Percentiles rank a stretch among this genome's conserved stretches.
Conservation (phyloP, 2,329 filamentous ascomycete species). For the Macroventuria anomochaeta region DNA sequence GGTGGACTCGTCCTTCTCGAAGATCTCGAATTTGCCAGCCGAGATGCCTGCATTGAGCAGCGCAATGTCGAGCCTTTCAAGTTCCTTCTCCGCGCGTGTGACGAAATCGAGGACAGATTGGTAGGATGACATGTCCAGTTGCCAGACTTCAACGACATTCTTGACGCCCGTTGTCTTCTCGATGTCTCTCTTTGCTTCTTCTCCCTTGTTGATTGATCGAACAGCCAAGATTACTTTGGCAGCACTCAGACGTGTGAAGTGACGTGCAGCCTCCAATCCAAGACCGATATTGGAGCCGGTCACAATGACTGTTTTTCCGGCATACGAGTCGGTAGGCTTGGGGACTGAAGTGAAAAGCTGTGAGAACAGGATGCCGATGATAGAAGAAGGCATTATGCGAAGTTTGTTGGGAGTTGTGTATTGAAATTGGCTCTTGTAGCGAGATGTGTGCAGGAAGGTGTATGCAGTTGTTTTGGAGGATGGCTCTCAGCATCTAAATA, state of each 20-base stretch:
- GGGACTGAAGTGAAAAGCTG: constrained; percentile 19
- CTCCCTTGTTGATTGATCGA: constrained; percentile 53
- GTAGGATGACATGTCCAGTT: constrained; percentile 53
- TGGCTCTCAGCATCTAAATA: neutral
- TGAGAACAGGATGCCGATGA: neutral
- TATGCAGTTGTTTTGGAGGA: too few species aligned
- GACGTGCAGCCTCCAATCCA: constrained; percentile 55
- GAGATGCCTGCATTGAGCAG: constrained; percentile 51
- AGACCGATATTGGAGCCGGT: constrained; percentile 59
- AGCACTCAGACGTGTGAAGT: constrained; percentile 51
- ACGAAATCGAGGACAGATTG: constrained; percentile 48
- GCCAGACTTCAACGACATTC: constrained; percentile 54
- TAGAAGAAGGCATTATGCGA: neutral
- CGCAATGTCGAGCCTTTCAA: constrained; percentile 46
- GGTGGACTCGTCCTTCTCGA: constrained; percentile 40
- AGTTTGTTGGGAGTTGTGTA: neutral
- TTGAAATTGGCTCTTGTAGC: too few species aligned
- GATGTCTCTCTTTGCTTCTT: constrained; percentile 53
- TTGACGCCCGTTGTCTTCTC: constrained; percentile 40
- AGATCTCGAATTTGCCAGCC: constrained; percentile 30
- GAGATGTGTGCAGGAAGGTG: too few species aligned
- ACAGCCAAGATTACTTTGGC: constrained; percentile 55
- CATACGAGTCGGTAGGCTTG: constrained; percentile 33
- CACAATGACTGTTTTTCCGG: constrained; percentile 53
- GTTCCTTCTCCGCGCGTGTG: constrained; percentile 22